Evolutionary conservation across 805 yeast genomes (phyloP).

Genomic region (Nakazawaea anatomiae): DNA sequence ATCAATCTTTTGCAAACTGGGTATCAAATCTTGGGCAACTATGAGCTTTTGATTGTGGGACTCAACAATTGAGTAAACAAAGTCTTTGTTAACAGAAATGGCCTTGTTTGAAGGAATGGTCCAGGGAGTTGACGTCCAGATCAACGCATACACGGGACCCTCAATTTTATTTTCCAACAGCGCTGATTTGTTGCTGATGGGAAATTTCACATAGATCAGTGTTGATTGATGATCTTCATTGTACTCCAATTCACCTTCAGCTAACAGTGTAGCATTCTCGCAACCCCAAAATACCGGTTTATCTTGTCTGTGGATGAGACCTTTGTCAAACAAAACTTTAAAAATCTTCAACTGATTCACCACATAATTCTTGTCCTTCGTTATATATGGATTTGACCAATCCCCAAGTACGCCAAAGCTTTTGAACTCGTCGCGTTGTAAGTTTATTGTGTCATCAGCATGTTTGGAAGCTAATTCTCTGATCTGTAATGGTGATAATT

Average conservation of each 20-base stretch:
- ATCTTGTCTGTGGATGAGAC: constrained; percentile 73
- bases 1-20: constrained; percentile 28
- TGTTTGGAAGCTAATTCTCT: constrained; percentile 61
- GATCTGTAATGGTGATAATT: constrained; percentile 43
- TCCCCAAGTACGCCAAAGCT: constrained; percentile 80
- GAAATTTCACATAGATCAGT: constrained; percentile 67
- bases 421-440: constrained; percentile 60
- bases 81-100: constrained; percentile 57
- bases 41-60: constrained; percentile 37
- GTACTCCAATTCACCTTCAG: constrained; percentile 94
- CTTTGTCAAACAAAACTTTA: constrained; percentile 53
- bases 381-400: constrained; percentile 66
- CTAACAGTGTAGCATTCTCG: constrained; percentile 88
- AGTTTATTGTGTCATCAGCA: constrained; percentile 61
- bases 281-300: constrained; percentile 98
- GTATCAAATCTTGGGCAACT: constrained; percentile 49
- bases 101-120: constrained; percentile 87
- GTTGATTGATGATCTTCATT: constrained; percentile 62
- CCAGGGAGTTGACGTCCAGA: constrained; percentile 99
- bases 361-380: constrained; percentile 70
- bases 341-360: constrained; percentile 70
- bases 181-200: constrained; percentile 27
- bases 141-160: constrained; percentile 33
- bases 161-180: constrained; percentile 3
- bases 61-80: constrained; percentile 45